Evolutionary conservation across 1,284 basidiomycete genomes (phyloP), one percentile per base, ranked within the genome.

Genomic region (Pseudomicrostroma phylloplanum): DNA sequence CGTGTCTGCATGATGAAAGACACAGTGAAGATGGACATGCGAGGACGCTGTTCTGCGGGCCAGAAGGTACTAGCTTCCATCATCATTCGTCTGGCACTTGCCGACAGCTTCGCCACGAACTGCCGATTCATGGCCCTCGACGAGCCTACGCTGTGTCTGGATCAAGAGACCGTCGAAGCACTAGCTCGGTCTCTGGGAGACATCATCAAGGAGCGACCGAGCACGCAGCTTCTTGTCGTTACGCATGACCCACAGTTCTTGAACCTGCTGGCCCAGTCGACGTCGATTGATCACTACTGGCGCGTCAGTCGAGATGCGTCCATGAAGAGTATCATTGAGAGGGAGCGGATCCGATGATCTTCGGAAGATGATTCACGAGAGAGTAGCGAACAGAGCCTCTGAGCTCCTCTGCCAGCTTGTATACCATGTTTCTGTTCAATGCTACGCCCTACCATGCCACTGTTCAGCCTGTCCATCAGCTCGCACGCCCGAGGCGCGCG

Each of bases 31-130:
- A 93, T 99, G 88, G 94, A 99, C 80, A 99, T 99, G 94, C 88
- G 94, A 64, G 96, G 96, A 30, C 87, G 96, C 65, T 99, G 96
- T 80, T 93, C 90, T 21, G 96, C 96, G 0, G 96, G 96, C 0
- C 96, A 99, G 80, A 99, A 98, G 82, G 96, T 97, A 84, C 82
- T 98, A 62, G 96, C 96, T 30, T 96, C 91, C n/a, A 97, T 98
- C 80, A 92, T 98, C 78, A 98, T 99, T 73, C 87, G 96, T 1
- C 85, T 98, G n/a, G 96, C 94, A 0, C 84, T 98, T 25, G 94
- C 94, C 9, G 96, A 98, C 79, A 94, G 91, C 2, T 98, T 98
- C 74, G 91, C 92, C 2, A 90, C 92, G 78, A 94, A 96, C 69
- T 98, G 94, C 80, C 94, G 94, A 15, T 96, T 98, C 67, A 85